Base-by-base conservation (phyloP, 2,329 filamentous ascomycete species). In the Cytospora piceae region DNA sequence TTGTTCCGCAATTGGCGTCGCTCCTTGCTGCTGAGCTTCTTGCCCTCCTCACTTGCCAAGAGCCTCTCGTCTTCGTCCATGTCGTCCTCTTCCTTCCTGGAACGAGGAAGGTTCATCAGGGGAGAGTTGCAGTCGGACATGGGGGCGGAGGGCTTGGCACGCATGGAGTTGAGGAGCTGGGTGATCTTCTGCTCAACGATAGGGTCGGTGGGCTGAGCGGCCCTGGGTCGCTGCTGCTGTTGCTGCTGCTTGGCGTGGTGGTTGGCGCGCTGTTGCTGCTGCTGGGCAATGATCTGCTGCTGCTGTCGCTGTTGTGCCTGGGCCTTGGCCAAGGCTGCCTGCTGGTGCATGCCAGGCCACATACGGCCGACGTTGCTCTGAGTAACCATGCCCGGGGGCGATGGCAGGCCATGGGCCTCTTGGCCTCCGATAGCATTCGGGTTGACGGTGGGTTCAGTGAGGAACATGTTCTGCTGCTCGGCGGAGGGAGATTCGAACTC, bases 1-100 rank as follows among this genome's bases (percentile, higher is more conserved):
- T 99, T 99, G 86, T 99, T 99, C 70, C 95, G 88, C n/a, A 99
- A 85, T 79, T 98, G 95, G 71, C 95, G 90, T 67, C 95, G 90
- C 80, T 98, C 94, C 81, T 98, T 98, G 83, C 93, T 96, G 79
- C 90, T 95, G n/a, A 99, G 86, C 83, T 97, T 97, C 89, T 99
- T 99, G 73, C 94, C 95, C 80, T 97, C 94, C 74, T 99, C 95
- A 68, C 93, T 97, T n/a, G 93, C 93, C 27, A 65, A 83, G 12
- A 97, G 83, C 71, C 92, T 87, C 83, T 98, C 95, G 73, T 98
- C 95, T 77, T 97, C 94, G 72, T 99, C 95, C 94, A 99, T 98
- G 61, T 98, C 94, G 68, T 97, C 94, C 73, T 98, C 94, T 54
- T 97, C 93, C 84, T 98, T 98, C 84, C 90, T 94, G 69, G 86